These are phyloP conservation scores for Coniochaeta sp. DNA, from an alignment of 2,329 filamentous ascomycete genomes.

Conservation along the genomic window DNA sequence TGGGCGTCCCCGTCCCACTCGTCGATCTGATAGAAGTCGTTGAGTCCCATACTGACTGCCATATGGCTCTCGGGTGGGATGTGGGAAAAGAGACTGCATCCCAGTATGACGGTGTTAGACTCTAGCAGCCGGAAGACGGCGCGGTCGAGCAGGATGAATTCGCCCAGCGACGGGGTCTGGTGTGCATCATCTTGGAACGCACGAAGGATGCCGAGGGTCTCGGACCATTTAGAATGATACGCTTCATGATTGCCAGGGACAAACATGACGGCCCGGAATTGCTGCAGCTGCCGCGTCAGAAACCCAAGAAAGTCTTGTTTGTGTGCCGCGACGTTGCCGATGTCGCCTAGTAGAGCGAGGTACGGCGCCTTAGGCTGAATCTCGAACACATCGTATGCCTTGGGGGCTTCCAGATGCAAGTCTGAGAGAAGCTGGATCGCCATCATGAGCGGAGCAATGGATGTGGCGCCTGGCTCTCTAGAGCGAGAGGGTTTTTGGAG, in stretches of 20 bases:
- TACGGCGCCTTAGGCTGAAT: constrained; percentile 38
- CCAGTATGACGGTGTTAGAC: constrained; percentile 7
- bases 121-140: constrained; percentile 1
- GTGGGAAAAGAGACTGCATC: constrained; percentile 37
- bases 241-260: constrained; percentile 51
- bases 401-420: constrained; percentile 44
- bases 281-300: constrained; percentile 34
- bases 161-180: constrained; percentile 19
- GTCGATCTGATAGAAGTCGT: constrained; percentile 43
- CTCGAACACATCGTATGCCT: constrained; percentile 40
- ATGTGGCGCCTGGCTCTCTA: too few relatives aligned
- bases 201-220: constrained; percentile 18
- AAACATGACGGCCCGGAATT: constrained; percentile 42
- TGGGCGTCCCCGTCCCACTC: constrained; percentile 30
- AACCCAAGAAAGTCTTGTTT: constrained; percentile 37
- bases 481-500: too few relatives aligned
- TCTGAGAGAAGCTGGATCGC: constrained; percentile 46
- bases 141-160: constrained; percentile 19
- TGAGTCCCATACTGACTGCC: constrained; percentile 32
- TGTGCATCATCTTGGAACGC: constrained; percentile 21
- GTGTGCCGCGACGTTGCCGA: constrained; percentile 34
- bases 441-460: too few relatives aligned
- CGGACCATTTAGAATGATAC: constrained; percentile 31
- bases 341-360: constrained; percentile 49
- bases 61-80: constrained; percentile 28